phyloP scores from a whole-genome alignment of 2,329 filamentous ascomycete species.

The Pleomassaria siparia region DNA sequence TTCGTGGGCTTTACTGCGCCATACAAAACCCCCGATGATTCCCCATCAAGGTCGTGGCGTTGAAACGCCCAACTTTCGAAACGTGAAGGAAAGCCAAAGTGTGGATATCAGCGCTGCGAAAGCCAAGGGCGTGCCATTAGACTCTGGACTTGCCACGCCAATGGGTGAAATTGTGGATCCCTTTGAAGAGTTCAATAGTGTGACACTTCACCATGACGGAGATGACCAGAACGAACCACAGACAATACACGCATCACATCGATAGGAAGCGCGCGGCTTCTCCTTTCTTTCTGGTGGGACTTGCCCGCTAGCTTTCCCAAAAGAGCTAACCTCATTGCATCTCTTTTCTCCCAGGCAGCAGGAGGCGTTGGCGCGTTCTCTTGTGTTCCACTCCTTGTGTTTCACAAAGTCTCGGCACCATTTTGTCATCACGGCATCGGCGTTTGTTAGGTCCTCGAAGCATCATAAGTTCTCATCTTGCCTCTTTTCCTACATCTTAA shows the following conservation, averaged over 20 bases:
- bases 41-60: constrained; percentile 86
- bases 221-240: constrained; percentile 57
- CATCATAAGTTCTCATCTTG: neutral
- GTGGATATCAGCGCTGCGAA: constrained; percentile 69
- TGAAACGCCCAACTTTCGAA: constrained; percentile 95
- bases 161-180: constrained; percentile 82
- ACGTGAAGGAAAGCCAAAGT: constrained; percentile 95
- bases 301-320: constrained; percentile 9
- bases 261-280: constrained; percentile 15
- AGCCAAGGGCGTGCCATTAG: constrained; percentile 78
- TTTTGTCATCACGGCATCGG: constrained; percentile 1
- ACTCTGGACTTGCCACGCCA: constrained; percentile 82
- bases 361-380: constrained; percentile 17
- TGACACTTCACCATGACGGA: constrained; percentile 94
- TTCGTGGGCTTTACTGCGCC: constrained; percentile 93
- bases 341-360: constrained; percentile 3
- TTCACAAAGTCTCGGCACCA: neutral
- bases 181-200: constrained; percentile 98
- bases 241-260: constrained; percentile 4
- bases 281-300: constrained; percentile 1
- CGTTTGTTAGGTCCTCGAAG: neutral
- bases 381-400: constrained; percentile 34
- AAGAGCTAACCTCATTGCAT: constrained; percentile 15
- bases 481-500: neutral
- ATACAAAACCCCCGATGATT: constrained; percentile 97